Base-by-base conservation (phyloP, 2,329 filamentous ascomycete genomes). In the Dothistroma pini region DNA sequence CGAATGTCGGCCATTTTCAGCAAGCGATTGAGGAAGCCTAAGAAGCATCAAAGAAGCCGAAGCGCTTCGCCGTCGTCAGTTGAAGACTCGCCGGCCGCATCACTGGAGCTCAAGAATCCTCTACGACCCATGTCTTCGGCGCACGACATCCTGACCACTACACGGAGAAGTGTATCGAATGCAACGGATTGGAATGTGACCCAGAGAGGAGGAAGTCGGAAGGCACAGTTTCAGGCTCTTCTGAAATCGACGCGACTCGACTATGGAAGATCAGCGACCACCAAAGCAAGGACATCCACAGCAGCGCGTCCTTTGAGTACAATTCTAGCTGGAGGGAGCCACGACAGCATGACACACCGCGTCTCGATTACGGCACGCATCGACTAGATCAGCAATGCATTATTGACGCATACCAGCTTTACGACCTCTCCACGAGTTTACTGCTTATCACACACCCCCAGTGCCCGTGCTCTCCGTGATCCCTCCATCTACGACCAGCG, bases 401-500 rank as follows among this genome's bases (percentile, higher is more conserved):
- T 11, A 4, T 38, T 16, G 35, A 38, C 11, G 35, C 35, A 38
- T 38, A 38, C 11, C 35, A 38, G 35, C 35, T 38, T 16, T 14
- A 38, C 8, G 16, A 8, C n/a, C 5, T 44, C 16, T 44, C 41
- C 8, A 19, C 14, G 16, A n/a, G 5, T 44, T n/a, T 19, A 16
- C 16, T 19, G 29, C 10, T 12, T n/a, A 11, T 57, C 25, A 58
- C 10, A 53, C 19, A 7, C 56, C 56, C 16, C 69, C 69, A 10
- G 68, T 70, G 0, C 70, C 67, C 5, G 69, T 70, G 21, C 60
- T 65, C 56, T 68, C 66, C 8, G 67, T 71, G 38, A 71, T 70
- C 2, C 68, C 69, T 29, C 69, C 70, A 61, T 71, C 68, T 10
- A 70, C 64, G n/a, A 70, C 81, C 34, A 97, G 77, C 4, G 86